A percentile compares a stretch with the other conserved stretches of the same genome.
Evolutionary conservation across 768 basidiomycete species (phyloP).

Genomic region (Tylopilus sp.): DNA sequence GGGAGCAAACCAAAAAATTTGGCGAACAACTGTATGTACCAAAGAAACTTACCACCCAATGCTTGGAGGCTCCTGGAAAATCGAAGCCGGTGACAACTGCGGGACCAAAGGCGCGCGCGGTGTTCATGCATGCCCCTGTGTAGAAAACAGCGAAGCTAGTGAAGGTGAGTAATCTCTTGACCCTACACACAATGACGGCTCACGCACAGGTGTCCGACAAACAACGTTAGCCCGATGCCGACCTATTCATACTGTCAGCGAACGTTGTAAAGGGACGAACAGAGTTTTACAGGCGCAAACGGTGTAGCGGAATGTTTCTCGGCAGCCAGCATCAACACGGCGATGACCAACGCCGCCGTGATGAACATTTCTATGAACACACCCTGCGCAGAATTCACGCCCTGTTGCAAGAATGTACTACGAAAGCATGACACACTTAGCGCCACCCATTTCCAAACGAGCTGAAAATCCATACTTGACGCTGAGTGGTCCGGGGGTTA

Average conservation of each 20-base stretch:
- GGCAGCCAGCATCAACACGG: constrained; percentile 71
- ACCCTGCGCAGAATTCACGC: constrained; percentile 51
- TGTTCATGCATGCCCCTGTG: constrained; percentile 67
- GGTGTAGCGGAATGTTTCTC: constrained; percentile 67
- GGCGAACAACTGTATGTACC: background rate
- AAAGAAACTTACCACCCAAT: constrained; percentile 57
- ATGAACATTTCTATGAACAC: constrained; percentile 74
- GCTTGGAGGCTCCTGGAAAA: constrained; percentile 34
- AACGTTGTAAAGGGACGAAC: background rate
- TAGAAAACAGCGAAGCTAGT: constrained; percentile 56
- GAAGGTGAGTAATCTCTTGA: background rate
- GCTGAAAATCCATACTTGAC: constrained; percentile 43
- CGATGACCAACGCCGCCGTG: constrained; percentile 53
- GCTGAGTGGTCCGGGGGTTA: constrained; percentile 53
- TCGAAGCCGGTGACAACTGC: constrained; percentile 60
- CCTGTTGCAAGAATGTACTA: constrained; percentile 47
- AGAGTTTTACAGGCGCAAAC: constrained; percentile 55
- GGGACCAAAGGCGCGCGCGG: constrained; percentile 67
- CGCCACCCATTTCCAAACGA: background rate
- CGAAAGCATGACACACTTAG: constrained; percentile 4
- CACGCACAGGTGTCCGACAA: constrained; percentile 57
- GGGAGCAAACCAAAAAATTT: constrained; percentile 3
- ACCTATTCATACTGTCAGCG: constrained; percentile 35
- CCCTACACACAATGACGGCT: background rate
- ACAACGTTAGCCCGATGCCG: constrained; percentile 64